Conservation (phyloP, 73 alveolate species). For the Durusdinium trenchii region DNA sequence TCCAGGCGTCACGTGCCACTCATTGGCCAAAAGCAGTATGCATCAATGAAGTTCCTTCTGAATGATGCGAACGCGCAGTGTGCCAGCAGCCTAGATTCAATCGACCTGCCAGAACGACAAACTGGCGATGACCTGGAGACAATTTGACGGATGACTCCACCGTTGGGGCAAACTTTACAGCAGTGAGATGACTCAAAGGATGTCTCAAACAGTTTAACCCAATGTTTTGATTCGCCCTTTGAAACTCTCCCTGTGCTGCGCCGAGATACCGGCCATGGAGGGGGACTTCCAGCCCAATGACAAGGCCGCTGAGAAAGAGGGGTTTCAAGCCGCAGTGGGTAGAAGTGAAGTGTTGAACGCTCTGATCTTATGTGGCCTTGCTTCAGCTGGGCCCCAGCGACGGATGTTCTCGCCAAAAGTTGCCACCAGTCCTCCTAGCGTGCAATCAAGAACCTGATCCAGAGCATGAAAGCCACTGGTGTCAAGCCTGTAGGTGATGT, state of each 20-base stretch:
- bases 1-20: constrained; percentile 76
- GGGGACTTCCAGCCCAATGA: constrained; percentile 12
- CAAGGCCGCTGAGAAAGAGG: constrained; percentile 38
- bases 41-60: constrained; percentile 2
- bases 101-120: not conserved
- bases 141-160: not conserved
- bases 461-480: too few relatives aligned
- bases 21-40: constrained; percentile 49
- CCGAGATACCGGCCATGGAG: constrained; percentile 49
- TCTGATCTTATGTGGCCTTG: not conserved
- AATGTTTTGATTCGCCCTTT: too few relatives aligned
- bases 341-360: too few relatives aligned
- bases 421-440: not conserved
- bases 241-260: not conserved
- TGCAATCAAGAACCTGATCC: not conserved
- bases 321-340: too few relatives aligned
- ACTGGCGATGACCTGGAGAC: too few relatives aligned
- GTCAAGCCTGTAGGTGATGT: too few relatives aligned
- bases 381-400: not conserved
- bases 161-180: too few relatives aligned
- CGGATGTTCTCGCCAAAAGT: not conserved
- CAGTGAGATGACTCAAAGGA: too few relatives aligned
- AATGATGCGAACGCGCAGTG: constrained; percentile 38
- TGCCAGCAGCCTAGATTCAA: not conserved
- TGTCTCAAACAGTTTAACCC: too few relatives aligned